A percentile compares a stretch with the other conserved stretches of the same genome.
Conservation (phyloP, 1,284 basidiomycete species). For the Blastosporella zonata region DNA sequence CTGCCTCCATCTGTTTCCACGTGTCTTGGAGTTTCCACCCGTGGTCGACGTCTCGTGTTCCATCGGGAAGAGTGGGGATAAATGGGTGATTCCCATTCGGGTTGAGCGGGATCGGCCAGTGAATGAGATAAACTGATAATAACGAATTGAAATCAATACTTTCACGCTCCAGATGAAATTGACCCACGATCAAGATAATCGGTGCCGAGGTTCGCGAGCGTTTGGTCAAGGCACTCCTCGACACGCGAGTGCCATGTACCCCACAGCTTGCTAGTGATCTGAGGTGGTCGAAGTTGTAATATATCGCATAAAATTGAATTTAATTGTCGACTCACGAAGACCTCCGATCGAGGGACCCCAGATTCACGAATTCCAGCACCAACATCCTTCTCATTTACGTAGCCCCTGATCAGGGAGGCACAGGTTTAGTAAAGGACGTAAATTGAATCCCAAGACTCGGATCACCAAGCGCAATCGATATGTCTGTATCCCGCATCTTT, state of each 20-base stretch:
- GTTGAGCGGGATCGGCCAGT: constrained; percentile 82
- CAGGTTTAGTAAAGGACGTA: not conserved
- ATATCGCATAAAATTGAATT: not conserved
- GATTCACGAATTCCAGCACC: constrained; percentile 78
- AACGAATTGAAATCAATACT: constrained; percentile 2
- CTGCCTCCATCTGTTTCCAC: constrained; percentile 81
- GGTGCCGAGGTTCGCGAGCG: constrained; percentile 67
- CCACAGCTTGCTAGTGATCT: constrained; percentile 75
- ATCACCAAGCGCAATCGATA: constrained; percentile 75
- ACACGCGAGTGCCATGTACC: constrained; percentile 71
- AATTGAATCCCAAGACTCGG: constrained; percentile 12
- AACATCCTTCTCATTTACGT: constrained; percentile 82
- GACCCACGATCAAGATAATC: constrained; percentile 75
- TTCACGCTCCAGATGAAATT: not conserved
- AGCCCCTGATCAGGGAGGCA: constrained; percentile 38
- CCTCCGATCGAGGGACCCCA: constrained; percentile 75
- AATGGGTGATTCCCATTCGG: constrained; percentile 70
- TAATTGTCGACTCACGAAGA: constrained; percentile 61
- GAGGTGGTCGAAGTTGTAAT: not conserved
- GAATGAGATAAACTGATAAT: constrained; percentile 65
- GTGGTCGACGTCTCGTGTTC: constrained; percentile 64
- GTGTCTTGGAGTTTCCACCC: constrained; percentile 69
- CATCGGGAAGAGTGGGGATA: constrained; percentile 67
- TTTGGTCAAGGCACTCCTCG: constrained; percentile 71
- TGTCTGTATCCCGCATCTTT: constrained; percentile 75